Evolutionary conservation across 2,329 filamentous ascomycete species (phyloP).

Genomic region (Sphaerulina vaccinii): DNA sequence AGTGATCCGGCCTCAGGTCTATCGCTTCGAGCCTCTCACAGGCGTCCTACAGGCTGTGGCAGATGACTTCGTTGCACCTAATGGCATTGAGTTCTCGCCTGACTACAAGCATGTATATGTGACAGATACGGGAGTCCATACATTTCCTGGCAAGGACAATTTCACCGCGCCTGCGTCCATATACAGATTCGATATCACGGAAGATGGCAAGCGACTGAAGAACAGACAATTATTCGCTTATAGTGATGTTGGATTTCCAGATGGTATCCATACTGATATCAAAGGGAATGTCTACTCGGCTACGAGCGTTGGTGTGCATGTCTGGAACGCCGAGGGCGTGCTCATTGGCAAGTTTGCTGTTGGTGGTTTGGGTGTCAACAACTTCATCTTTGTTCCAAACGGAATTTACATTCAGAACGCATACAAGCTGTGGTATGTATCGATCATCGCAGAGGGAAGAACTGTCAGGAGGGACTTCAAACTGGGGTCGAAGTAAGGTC

Average conservation of each 20-base stretch:
- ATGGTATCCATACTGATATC: slow-evolving; percentile 57
- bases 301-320: slow-evolving; percentile 53
- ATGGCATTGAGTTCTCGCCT: slow-evolving; percentile 59
- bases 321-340: slow-evolving; percentile 53
- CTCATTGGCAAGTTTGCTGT: slow-evolving; percentile 57
- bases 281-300: slow-evolving; percentile 56
- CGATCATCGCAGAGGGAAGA: slow-evolving; percentile 35
- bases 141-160: slow-evolving; percentile 34
- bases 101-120: slow-evolving; percentile 55
- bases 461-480: slow-evolving; percentile 34
- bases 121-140: slow-evolving; percentile 53
- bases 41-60: slow-evolving; percentile 57
- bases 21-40: slow-evolving; percentile 54
- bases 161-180: slow-evolving; percentile 43
- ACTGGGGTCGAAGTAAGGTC: background rate
- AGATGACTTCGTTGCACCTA: slow-evolving; percentile 57
- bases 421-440: slow-evolving; percentile 37
- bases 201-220: slow-evolving; percentile 37
- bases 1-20: slow-evolving; percentile 57
- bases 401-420: slow-evolving; percentile 37
- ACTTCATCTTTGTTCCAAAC: slow-evolving; percentile 37
- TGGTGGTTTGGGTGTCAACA: slow-evolving; percentile 40
- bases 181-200: slow-evolving; percentile 44
- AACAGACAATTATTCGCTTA: slow-evolving; percentile 56
- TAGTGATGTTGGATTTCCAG: slow-evolving; percentile 54